A percentile compares a stretch with the other conserved stretches of the same genome.
These are phyloP conservation scores for Saturnispora quitensis DNA, from an alignment of 805 yeast genomes.

Conservation along the genomic window DNA sequence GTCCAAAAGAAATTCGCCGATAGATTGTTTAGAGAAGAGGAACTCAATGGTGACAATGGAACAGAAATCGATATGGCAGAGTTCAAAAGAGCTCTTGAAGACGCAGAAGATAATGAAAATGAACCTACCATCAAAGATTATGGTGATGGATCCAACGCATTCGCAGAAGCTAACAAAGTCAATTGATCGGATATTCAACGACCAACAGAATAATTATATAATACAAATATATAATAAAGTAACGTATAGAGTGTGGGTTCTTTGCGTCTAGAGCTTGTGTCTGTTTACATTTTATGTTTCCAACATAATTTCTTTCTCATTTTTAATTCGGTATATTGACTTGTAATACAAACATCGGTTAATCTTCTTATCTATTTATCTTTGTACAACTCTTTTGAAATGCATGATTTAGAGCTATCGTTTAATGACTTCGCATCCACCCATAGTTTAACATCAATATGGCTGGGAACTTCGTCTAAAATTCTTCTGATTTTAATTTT, in stretches of 20 bases:
- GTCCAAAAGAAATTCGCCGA: conserved; percentile 51
- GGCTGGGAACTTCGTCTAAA: conserved; percentile 31
- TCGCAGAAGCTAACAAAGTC: conserved; percentile 24
- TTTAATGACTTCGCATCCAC: conserved; percentile 32
- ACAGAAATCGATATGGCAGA: conserved; percentile 49
- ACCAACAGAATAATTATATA: neutral
- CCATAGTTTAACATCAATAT: conserved; percentile 36
- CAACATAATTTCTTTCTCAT: neutral
- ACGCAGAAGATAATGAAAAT: conserved; percentile 33
- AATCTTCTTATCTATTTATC: neutral
- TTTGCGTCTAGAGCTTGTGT: conserved; percentile 6
- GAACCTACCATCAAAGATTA: conserved; percentile 54
- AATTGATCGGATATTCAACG: neutral
- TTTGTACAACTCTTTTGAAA: conserved; percentile 12
- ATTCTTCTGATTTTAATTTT: conserved; percentile 39
- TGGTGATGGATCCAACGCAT: conserved; percentile 52
- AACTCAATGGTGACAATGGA: conserved; percentile 36
- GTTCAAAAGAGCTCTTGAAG: conserved; percentile 49
- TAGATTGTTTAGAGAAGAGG: conserved; percentile 46
- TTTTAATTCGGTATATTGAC: too few species aligned
- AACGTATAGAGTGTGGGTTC: conserved; percentile 16
- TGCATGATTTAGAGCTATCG: conserved; percentile 21
- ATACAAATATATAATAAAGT: neutral
- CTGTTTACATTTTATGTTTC: neutral
- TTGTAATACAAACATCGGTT: neutral